Base-by-base conservation (phyloP, 2,329 filamentous ascomycete species). In the Phaeosphaeriaceae sp. region DNA sequence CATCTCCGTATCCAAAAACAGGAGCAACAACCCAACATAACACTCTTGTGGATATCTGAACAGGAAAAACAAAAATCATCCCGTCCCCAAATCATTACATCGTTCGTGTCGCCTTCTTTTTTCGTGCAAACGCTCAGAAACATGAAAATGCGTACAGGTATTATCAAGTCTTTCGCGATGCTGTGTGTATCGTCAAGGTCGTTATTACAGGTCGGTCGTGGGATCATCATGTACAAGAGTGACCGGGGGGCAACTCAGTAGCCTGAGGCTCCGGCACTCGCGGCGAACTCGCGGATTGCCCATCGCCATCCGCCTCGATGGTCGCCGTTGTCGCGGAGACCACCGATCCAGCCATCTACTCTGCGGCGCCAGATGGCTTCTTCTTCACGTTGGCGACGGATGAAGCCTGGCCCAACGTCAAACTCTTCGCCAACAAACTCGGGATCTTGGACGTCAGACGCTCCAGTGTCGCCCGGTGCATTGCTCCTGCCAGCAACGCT, bases 371-470 rank as follows among this genome's bases (percentile, higher is more conserved):
- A 99, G 60, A 91, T 86, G 48, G 92, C 89, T 79, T 99, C 95
- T 79, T 99, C 95, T 71, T 94, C 92, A 58, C 91, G 86, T 74
- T 98, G 94, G 62, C 93, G 85, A 68, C 89, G 86, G 62, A 98
- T 89, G 73, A 98, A 99, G 76, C 96, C 92, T 2, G 94, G 95
- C 0, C 95, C 95, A 55, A 99, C 92, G 74, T 99, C 95, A 70
- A 99, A 99, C 75, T 99, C 95, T 78, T 99, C 95, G 52, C 92
- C 92, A 13, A 97, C 91, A 78, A 77, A 76, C n/a, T 72, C 63
- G 42, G 69, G 61, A 19, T 77, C 75, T 19, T 76, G 68, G 22
- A 58, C 50, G 40, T 65, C 63, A 17, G 66, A 54, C 46, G 64
- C 65, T 13, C 66, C 66, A 36, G 55, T 58, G 25, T 61, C 62